phyloP scores from a whole-genome alignment of 108 stramenopile species.

The Ochromonas danica region DNA sequence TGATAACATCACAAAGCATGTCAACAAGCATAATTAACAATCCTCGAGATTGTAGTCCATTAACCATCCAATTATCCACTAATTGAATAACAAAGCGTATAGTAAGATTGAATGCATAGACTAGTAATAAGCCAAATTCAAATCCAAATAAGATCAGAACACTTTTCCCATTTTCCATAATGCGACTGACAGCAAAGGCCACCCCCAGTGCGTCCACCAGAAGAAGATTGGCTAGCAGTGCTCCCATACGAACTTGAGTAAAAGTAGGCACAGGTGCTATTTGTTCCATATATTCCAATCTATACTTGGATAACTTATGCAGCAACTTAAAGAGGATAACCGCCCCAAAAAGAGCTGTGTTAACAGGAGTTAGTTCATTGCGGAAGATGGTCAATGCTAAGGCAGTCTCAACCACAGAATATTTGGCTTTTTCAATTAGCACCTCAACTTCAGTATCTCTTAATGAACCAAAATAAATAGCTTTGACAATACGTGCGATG shows the following conservation, averaged over 20 bases:
- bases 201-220: slow-evolving; percentile 63
- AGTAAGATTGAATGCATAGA: slow-evolving; percentile 67
- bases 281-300: slow-evolving; percentile 86
- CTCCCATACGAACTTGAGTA: slow-evolving; percentile 61
- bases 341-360: slow-evolving; percentile 73
- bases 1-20: slow-evolving; percentile 80
- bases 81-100: slow-evolving; percentile 74
- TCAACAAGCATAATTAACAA: slow-evolving; percentile 74
- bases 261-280: slow-evolving; percentile 59
- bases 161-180: slow-evolving; percentile 67
- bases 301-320: slow-evolving; percentile 83
- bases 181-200: slow-evolving; percentile 58
- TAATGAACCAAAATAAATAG: slow-evolving; percentile 75
- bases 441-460: slow-evolving; percentile 82
- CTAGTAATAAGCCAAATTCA: slow-evolving; percentile 79
- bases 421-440: slow-evolving; percentile 82
- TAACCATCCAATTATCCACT: slow-evolving; percentile 64
- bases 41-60: slow-evolving; percentile 56
- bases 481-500: slow-evolving; percentile 47
- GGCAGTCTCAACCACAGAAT: slow-evolving; percentile 95
- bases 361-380: slow-evolving; percentile 73
- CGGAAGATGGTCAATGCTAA: slow-evolving; percentile 95
- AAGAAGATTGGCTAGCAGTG: slow-evolving; percentile 62
- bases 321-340: slow-evolving; percentile 80
- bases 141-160: slow-evolving; percentile 89